Base-by-base conservation (phyloP, 2,329 filamentous ascomycete genomes). In the Falciphora oryzae region DNA sequence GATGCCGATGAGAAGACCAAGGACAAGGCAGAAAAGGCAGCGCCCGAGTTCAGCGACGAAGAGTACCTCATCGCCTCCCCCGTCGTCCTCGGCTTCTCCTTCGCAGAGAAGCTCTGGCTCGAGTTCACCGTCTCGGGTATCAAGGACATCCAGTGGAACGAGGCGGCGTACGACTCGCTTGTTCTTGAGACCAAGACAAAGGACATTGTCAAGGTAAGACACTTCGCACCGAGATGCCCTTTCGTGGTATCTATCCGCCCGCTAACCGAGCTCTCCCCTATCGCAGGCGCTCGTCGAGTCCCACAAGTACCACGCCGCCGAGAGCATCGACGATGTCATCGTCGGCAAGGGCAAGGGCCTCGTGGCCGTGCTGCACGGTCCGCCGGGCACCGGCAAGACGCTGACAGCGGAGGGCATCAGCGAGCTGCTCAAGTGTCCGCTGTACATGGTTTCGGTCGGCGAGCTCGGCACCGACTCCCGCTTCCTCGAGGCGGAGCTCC, bases 81-180 rank as follows among this genome's bases (percentile, higher is more conserved):
- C 0, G 88, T 96, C 0, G 91, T 96, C 0, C 83, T 96, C 1
- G 93, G 93, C 0, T 97, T 96, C 70, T 86, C 91, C 0, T 96
- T 97, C 74, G 87, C 86, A 1, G 92, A 96, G 76, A 97, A 96
- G 77, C 81, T 92, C 13, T 97, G 93, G 93, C 83, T 96, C 0
- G 92, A 97, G 73, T 92, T 97, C 70, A 88, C 87, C 0, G 88
- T 97, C 27, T 91, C 89, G 0, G 88, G 89, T 0, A 84, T 97
- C 67, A 84, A 85, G 59, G 90, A 96, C 4, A 94, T 97, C 67
- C 83, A 87, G 50, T 97, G 91, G 91, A 94, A 96, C 71, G 86
- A 90, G 57, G 83, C 86, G 18, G 93, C 93, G 0, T 97, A 95
- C 76, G 86, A 90, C 61, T 93, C 89, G 0, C 81, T 97, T 35